Percentiles rank a stretch among this genome's conserved stretches.
Conservation (phyloP, 2,329 filamentous ascomycete species). For the Apiospora aurea region DNA sequence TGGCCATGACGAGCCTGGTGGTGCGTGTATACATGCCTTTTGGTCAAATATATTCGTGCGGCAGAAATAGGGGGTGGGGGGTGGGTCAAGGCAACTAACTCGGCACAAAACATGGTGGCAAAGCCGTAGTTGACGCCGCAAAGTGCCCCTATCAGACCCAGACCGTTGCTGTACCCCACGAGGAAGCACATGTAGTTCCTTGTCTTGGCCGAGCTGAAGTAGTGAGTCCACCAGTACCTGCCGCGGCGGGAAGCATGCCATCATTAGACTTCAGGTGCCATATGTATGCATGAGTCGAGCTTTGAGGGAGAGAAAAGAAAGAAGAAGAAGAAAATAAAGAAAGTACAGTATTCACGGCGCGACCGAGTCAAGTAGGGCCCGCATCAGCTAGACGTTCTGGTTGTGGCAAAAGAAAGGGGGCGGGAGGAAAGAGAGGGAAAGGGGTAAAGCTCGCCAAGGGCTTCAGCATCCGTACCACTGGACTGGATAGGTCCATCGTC, state of each 20-base stretch:
- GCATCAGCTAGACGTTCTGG: neutral
- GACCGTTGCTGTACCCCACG: conserved; percentile 20
- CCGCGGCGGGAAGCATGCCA: too few relatives aligned
- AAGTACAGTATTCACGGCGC: neutral
- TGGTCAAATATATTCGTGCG: neutral
- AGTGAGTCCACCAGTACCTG: conserved; percentile 23
- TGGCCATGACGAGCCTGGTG: conserved; percentile 16
- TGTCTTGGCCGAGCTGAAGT: conserved; percentile 17
- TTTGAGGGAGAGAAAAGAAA: too few relatives aligned
- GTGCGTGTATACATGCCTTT: too few relatives aligned
- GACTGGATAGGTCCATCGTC: neutral
- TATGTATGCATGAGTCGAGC: too few relatives aligned
- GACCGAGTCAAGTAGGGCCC: neutral
- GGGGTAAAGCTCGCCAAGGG: neutral
- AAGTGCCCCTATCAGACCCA: conserved; percentile 4
- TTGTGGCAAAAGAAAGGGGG: too few relatives aligned
- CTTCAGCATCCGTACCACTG: conserved; percentile 11
- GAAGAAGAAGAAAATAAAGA: too few relatives aligned
- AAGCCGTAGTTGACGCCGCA: conserved; percentile 21
- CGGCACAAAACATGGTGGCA: conserved; percentile 19
- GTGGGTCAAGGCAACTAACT: neutral
- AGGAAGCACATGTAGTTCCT: conserved; percentile 22
- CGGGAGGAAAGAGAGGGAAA: neutral
- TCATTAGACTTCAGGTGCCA: too few relatives aligned
- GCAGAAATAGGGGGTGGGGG: too few relatives aligned